Evolutionary conservation across 108 stramenopile species (phyloP).

Genomic region (Nannochloropsis oceanica): DNA sequence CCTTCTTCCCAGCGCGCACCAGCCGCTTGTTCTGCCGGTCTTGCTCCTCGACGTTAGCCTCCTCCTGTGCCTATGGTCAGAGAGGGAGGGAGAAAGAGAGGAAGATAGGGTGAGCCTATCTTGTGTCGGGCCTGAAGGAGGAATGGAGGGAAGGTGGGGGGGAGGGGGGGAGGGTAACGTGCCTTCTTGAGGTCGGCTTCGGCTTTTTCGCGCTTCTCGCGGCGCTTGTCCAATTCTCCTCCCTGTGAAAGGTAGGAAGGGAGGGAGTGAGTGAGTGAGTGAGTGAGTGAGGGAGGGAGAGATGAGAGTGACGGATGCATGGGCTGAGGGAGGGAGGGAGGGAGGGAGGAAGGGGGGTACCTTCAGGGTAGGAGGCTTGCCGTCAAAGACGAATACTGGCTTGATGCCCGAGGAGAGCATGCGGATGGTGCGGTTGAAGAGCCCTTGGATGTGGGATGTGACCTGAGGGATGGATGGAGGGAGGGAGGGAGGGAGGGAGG

Average conservation of each 20-base stretch:
- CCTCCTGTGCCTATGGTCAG: not conserved
- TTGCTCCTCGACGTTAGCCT: slow-evolving; percentile 48
- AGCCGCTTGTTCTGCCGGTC: slow-evolving; percentile 64
- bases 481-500: not conserved
- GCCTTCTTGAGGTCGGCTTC: slow-evolving; percentile 50
- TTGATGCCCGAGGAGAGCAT: slow-evolving; percentile 76
- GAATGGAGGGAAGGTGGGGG: not conserved
- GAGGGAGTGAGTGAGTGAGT: not conserved
- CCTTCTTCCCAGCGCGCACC: slow-evolving; percentile 17
- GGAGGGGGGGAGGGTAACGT: not conserved
- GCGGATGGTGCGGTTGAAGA: slow-evolving; percentile 96
- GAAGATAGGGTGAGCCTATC: no score
- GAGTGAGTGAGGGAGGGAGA: not conserved
- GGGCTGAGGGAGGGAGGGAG: not conserved
- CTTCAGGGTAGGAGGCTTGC: slow-evolving; percentile 91
- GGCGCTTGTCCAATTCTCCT: slow-evolving; percentile 61
- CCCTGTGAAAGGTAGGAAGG: not conserved
- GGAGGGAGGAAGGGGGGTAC: not conserved
- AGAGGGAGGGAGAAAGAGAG: not conserved
- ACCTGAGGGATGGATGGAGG: slow-evolving; percentile 18
- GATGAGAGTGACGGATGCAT: not conserved
- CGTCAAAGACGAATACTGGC: slow-evolving; percentile 94
- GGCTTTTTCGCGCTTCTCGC: slow-evolving; percentile 71
- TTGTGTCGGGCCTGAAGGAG: not conserved
- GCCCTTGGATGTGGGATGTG: slow-evolving; percentile 93